A percentile compares a stretch with the other conserved stretches of the same genome.
Evolutionary conservation across 257 asterid species (phyloP).

Genomic region (Solanum peruvianum): DNA sequence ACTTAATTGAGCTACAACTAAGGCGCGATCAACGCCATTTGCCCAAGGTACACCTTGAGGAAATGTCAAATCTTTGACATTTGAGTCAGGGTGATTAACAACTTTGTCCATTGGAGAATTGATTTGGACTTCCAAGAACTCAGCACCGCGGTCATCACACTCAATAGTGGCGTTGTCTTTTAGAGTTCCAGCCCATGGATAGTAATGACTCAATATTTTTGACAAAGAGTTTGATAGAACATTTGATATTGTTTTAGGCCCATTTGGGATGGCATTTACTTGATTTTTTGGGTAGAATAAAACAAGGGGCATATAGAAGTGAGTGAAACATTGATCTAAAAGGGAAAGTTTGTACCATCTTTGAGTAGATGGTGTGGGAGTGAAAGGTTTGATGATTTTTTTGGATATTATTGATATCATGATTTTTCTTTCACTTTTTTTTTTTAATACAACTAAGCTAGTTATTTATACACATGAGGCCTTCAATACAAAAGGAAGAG

Average conservation of each 20-base stretch:
- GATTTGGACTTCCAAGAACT: neutral
- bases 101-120: neutral
- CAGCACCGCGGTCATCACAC: neutral
- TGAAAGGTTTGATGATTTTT: neutral
- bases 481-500: neutral
- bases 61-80: neutral
- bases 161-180: neutral
- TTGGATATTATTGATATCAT: neutral
- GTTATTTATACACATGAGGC: neutral
- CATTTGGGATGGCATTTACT: neutral
- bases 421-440: neutral
- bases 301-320: neutral
- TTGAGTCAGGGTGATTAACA: neutral
- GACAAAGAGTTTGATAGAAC: neutral
- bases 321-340: neutral
- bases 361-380: neutral
- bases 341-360: neutral
- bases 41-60: neutral
- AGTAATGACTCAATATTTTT: neutral
- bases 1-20: neutral
- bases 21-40: neutral
- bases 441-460: neutral
- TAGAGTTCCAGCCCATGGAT: neutral
- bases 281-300: neutral
- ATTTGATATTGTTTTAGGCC: neutral